A percentile compares a stretch with the other conserved stretches of the same genome.
Evolutionary conservation across 768 basidiomycete genomes (phyloP).

Genomic region (Mycena epipterygia): DNA sequence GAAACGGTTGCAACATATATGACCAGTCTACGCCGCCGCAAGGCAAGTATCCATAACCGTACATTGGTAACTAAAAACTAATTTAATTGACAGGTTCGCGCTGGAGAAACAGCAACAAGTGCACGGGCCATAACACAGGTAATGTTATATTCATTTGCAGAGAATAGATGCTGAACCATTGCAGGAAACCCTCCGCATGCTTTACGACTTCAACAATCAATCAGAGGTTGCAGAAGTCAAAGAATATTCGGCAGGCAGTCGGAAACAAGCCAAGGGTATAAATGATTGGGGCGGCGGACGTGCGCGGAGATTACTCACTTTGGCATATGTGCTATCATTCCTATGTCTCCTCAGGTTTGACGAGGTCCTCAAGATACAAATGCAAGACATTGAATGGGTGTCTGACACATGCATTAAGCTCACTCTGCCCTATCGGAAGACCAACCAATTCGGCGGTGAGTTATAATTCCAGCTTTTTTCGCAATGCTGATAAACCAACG

Average conservation of each 20-base stretch:
- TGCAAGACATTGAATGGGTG: slow-evolving; percentile 41
- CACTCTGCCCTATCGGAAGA: not conserved
- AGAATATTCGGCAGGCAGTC: not conserved
- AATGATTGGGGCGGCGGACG: slow-evolving; percentile 47
- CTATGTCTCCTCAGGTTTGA: slow-evolving; percentile 48
- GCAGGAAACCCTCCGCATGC: not conserved
- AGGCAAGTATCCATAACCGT: too few relatives aligned
- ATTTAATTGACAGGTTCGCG: slow-evolving; percentile 25
- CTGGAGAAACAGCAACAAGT: slow-evolving; percentile 34
- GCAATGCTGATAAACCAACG: not conserved
- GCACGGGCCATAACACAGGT: slow-evolving; percentile 36
- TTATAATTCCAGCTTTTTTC: not conserved
- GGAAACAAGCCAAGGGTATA: not conserved
- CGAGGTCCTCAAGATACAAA: slow-evolving; percentile 49
- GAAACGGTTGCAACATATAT: slow-evolving; percentile 14
- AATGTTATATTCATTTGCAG: not conserved
- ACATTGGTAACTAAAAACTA: too few relatives aligned
- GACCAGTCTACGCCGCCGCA: too few relatives aligned
- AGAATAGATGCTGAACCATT: not conserved
- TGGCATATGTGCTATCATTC: slow-evolving; percentile 22
- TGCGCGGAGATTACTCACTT: slow-evolving; percentile 41
- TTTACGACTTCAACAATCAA: slow-evolving; percentile 26
- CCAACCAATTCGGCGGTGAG: not conserved
- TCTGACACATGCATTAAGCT: slow-evolving; percentile 24
- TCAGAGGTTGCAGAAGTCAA: slow-evolving; percentile 11